phyloP scores from a whole-genome alignment of 257 asterid species.

The Fraxinus pennsylvanica region DNA sequence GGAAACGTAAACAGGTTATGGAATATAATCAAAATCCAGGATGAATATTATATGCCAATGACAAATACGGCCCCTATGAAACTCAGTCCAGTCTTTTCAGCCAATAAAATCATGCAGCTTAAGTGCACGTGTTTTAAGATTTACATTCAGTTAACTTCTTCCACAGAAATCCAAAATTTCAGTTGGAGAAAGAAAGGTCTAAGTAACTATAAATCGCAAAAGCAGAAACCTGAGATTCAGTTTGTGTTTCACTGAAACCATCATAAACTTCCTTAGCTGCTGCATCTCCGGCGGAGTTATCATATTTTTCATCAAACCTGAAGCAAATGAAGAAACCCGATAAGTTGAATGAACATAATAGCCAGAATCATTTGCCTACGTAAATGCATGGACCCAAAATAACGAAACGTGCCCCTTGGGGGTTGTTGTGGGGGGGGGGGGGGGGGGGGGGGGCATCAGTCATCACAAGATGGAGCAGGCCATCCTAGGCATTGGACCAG shows the following conservation, averaged over 20 bases:
- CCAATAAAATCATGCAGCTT: not conserved
- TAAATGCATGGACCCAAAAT: not conserved
- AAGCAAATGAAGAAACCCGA: constrained; percentile 12
- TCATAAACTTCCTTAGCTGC: constrained; percentile 48
- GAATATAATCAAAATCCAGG: constrained; percentile 12
- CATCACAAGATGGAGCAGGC: not conserved
- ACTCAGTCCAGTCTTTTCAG: not conserved
- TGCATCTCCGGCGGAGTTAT: constrained; percentile 40
- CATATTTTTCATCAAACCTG: constrained; percentile 67
- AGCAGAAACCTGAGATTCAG: constrained; percentile 84
- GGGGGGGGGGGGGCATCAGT: not conserved
- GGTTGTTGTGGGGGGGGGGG: not conserved
- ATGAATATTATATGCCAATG: not conserved
- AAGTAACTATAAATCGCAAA: constrained; percentile 15
- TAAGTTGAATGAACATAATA: constrained; percentile 11
- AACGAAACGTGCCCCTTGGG: not conserved
- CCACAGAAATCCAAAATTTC: not conserved
- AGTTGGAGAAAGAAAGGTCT: constrained; percentile 19
- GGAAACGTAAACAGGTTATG: not conserved
- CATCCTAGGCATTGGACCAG: not conserved
- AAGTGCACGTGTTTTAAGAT: not conserved
- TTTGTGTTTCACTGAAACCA: constrained; percentile 86
- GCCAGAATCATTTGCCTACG: not conserved
- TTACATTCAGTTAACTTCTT: not conserved
- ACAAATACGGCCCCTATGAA: not conserved